Percentiles rank a stretch among this genome's conserved stretches.
Evolutionary conservation across 352 stramenopile genomes (phyloP).

Genomic region (Phytophthora vignae): DNA sequence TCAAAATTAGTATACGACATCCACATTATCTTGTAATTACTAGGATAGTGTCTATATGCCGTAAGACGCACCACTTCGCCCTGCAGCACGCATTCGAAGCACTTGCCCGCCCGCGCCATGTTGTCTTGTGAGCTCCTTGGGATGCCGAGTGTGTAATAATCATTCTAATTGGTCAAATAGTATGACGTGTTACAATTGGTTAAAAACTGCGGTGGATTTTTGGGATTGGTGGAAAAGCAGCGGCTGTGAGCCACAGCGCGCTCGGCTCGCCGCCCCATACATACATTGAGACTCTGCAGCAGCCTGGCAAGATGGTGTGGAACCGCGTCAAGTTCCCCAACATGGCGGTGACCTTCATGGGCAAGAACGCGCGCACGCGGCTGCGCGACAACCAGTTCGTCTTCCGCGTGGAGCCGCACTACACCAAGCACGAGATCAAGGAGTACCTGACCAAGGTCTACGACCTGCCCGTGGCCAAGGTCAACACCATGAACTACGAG

Average conservation of each 20-base stretch:
- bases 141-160: background rate
- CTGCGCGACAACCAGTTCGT: constrained; percentile 88
- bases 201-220: background rate
- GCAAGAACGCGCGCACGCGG: constrained; percentile 81
- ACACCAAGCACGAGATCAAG: constrained; percentile 98
- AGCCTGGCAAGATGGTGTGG: constrained; percentile 74
- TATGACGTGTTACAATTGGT: constrained; percentile 14
- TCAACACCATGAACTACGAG: constrained; percentile 96
- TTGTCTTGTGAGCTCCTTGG: background rate
- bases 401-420: constrained; percentile 95
- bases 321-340: constrained; percentile 88
- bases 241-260: constrained; percentile 25
- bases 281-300: constrained; percentile 14
- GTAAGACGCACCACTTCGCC: constrained; percentile 73
- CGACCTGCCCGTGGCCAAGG: constrained; percentile 93
- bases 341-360: constrained; percentile 90
- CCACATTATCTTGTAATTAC: background rate
- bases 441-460: constrained; percentile 98
- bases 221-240: constrained; percentile 16
- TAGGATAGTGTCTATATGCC: background rate
- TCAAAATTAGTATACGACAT: constrained; percentile 1
- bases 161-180: constrained; percentile 38
- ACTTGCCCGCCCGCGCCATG: constrained; percentile 77
- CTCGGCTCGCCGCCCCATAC: background rate
- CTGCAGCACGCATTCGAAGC: constrained; percentile 86